Base-by-base conservation (phyloP, 345 rosid genomes). In the Capsella bursapastoris region DNA sequence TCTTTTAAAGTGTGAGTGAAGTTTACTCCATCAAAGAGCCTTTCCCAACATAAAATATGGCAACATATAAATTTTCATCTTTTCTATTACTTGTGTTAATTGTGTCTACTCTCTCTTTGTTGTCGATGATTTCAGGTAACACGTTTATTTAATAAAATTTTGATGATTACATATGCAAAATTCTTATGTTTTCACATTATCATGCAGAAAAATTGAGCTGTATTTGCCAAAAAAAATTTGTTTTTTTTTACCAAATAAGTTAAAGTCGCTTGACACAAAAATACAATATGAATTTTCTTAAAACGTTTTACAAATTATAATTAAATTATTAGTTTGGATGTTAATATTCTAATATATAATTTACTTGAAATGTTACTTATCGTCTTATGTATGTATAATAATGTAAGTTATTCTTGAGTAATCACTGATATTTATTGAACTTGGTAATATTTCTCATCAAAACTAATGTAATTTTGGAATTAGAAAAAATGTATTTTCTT, bases 101-200 rank as follows among this genome's bases (percentile, higher is more conserved):
- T 8, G 16, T 64, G 4, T 34, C 16, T 64, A 38, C 14, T 25
- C 18, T 47, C 11, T 6, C 65, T 11, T 4, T 73, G 28, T 1
- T 56, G n/a, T 65, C 77, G 3, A 47, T 27, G 3, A 73, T 64
- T 64, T 64, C 65, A 53, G 71, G 71, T 73, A 43, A 64, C 13
- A 16, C 4, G 1, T 62, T 62, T 51, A 8, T 51, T 11, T 71
- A n/a, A 2, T 13, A 14, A 44, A 44, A 44, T 13, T 40, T 41
- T 0, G 44, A 40, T 40, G 44, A 38, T 38, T 38, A 9, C 38
- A 35, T 35, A 35, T 35, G 38, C 38, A 7, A 35, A 35, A 7
- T 35, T 7, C 10, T 8, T 37, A 37, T 0, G 8, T 37, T 8
- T 37, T 7, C 3, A 37, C 11, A 37, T 2, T 37, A 37, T 37